Evolutionary conservation across 129 eudicot species (phyloP).

Genomic region (Oenanthe sinensis): DNA sequence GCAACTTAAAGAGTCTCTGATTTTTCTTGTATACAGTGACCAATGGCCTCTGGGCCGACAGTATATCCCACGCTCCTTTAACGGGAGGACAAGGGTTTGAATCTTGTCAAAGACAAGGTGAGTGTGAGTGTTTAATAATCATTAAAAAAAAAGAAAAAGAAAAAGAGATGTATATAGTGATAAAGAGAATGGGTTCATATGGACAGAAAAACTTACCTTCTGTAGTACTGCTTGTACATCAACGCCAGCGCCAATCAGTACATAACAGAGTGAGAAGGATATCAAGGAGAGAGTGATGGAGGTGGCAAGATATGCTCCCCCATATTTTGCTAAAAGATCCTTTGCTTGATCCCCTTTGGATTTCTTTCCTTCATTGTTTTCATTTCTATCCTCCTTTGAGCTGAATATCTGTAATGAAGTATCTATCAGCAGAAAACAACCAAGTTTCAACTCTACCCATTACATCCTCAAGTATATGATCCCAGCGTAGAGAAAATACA

Average conservation of each 20-base stretch:
- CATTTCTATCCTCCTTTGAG: conserved; percentile 47
- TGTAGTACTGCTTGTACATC: conserved; percentile 78
- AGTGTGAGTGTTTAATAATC: no score
- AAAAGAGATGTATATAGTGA: background rate
- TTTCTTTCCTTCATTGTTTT: conserved; percentile 29
- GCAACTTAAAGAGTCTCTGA: background rate
- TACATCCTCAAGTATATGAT: background rate
- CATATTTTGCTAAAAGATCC: conserved; percentile 85
- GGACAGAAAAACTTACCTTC: conserved; percentile 36
- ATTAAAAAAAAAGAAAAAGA: background rate
- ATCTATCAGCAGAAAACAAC: background rate
- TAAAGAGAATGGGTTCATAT: background rate
- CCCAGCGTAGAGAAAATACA: background rate
- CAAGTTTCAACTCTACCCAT: background rate
- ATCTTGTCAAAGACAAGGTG: no score
- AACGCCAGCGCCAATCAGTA: conserved; percentile 76
- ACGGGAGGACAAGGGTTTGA: no score
- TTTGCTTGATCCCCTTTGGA: conserved; percentile 88
- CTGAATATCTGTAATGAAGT: conserved; percentile 58
- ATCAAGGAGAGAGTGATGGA: conserved; percentile 95
- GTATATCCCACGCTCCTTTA: no score
- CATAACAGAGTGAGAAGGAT: conserved; percentile 80
- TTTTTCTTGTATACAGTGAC: background rate
- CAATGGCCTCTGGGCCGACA: no score
- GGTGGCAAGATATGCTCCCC: conserved; percentile 96